Percentiles rank a stretch among this genome's conserved stretches.
These are phyloP conservation scores for Tuber magnatum DNA, from an alignment of 495 filamentous ascomycete species.

Conservation along the genomic window DNA sequence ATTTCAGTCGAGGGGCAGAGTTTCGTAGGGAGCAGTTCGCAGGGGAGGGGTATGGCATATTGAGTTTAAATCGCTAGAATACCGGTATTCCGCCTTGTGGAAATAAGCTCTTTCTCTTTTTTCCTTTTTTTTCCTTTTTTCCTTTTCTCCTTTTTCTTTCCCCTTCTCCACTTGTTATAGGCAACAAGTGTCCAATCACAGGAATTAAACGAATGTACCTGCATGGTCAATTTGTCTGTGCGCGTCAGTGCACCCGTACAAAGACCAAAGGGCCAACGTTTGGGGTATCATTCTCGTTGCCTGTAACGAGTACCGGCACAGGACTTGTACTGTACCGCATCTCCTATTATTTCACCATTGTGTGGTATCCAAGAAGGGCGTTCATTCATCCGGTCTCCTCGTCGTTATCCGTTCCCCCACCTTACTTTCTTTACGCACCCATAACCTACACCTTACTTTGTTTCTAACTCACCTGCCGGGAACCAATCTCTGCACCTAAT, in stretches of 20 bases:
- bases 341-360: neutral
- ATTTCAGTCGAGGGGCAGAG: conserved; percentile 31
- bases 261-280: no score
- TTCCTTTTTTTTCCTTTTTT: neutral
- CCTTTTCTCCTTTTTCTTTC: neutral
- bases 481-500: neutral
- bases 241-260: no score
- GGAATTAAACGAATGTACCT: no score
- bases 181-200: no score
- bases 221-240: no score
- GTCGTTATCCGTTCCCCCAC: neutral
- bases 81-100: neutral
- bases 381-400: neutral
- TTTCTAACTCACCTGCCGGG: neutral
- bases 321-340: no score
- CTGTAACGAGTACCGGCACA: no score
- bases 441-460: neutral
- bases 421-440: neutral
- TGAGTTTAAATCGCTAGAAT: neutral
- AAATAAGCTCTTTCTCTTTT: neutral
- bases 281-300: no score
- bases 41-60: neutral
- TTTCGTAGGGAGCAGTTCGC: conserved; percentile 11
- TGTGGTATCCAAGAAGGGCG: neutral
- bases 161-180: neutral